phyloP scores from a whole-genome alignment of 495 filamentous ascomycete genomes.

The Penicillium dipodomyicola region DNA sequence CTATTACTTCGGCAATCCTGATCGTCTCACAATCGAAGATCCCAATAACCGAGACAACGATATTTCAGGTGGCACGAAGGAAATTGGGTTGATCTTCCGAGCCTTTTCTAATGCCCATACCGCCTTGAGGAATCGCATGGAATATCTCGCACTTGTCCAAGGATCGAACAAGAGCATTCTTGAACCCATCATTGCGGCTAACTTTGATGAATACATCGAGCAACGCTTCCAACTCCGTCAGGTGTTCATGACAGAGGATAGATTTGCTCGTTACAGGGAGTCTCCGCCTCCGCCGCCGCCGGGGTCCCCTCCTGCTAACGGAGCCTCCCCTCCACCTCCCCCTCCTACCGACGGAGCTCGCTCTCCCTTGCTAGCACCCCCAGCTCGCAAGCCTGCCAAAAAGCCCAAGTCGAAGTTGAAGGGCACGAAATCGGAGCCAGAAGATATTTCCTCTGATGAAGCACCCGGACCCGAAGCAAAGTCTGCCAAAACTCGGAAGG shows the following conservation, averaged over 20 bases:
- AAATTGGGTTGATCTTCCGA: constrained; percentile 58
- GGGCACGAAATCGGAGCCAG: constrained; percentile 8
- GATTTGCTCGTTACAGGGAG: constrained; percentile 37
- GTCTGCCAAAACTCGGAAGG: constrained; percentile 20
- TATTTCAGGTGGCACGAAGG: constrained; percentile 75
- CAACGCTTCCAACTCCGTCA: constrained; percentile 55
- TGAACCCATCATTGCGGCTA: constrained; percentile 62
- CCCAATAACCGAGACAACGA: constrained; percentile 83
- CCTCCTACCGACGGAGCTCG: neutral
- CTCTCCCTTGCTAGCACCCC: constrained; percentile 8
- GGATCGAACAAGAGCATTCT: constrained; percentile 55
- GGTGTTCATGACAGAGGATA: constrained; percentile 42
- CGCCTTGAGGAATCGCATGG: constrained; percentile 8
- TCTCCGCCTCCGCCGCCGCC: constrained; percentile 18
- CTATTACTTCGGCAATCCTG: constrained; percentile 32
- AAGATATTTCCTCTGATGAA: constrained; percentile 9
- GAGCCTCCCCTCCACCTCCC: constrained; percentile 23
- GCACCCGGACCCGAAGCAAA: constrained; percentile 11
- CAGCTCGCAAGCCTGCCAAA: neutral
- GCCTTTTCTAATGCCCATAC: constrained; percentile 63
- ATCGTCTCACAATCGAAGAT: constrained; percentile 75
- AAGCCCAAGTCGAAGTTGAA: constrained; percentile 6
- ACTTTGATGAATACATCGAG: constrained; percentile 65
- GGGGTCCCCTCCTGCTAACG: neutral
- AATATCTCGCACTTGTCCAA: constrained; percentile 3